These are phyloP conservation scores for Chlamydomonas applanata DNA, from an alignment of 139 green algal genomes.

Conservation along the genomic window DNA sequence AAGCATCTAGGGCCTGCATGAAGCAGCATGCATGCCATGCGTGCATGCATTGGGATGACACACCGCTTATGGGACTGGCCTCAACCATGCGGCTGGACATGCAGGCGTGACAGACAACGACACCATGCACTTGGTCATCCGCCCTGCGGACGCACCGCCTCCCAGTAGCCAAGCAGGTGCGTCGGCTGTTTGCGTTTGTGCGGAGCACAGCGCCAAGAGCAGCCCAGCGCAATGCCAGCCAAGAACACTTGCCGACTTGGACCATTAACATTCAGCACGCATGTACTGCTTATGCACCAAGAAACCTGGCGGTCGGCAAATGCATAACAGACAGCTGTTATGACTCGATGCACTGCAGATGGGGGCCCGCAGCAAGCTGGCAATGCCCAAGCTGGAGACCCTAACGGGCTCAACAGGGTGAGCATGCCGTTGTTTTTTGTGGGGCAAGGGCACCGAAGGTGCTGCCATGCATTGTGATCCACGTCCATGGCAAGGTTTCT, in stretches of 20 bases:
- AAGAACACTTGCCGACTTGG: too few species aligned
- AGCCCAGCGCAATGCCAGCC: too few species aligned
- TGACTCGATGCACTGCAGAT: not conserved
- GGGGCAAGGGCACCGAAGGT: too few species aligned
- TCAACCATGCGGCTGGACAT: not conserved
- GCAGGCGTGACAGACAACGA: slow-evolving; percentile 46
- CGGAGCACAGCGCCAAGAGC: too few species aligned
- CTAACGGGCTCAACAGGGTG: slow-evolving; percentile 11
- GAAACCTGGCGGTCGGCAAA: too few species aligned
- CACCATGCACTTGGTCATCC: slow-evolving; percentile 67
- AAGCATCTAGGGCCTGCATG: not conserved
- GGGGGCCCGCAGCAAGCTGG: not conserved
- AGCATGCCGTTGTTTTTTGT: too few species aligned
- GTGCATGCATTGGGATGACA: too few species aligned
- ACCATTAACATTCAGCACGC: too few species aligned
- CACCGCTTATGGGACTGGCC: too few species aligned
- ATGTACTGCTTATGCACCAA: too few species aligned
- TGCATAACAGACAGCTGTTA: too few species aligned
- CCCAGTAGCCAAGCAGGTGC: slow-evolving; percentile 3
- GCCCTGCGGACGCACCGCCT: slow-evolving; percentile 26
- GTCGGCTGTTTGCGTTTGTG: not conserved
- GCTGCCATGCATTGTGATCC: too few species aligned
- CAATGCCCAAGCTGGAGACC: not conserved
- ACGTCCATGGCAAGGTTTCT: not conserved
- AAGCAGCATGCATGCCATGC: not conserved